Percentiles rank a stretch among this genome's conserved stretches.
phyloP scores from a whole-genome alignment of 2,329 filamentous ascomycete genomes.

The Fusarium nurragi region DNA sequence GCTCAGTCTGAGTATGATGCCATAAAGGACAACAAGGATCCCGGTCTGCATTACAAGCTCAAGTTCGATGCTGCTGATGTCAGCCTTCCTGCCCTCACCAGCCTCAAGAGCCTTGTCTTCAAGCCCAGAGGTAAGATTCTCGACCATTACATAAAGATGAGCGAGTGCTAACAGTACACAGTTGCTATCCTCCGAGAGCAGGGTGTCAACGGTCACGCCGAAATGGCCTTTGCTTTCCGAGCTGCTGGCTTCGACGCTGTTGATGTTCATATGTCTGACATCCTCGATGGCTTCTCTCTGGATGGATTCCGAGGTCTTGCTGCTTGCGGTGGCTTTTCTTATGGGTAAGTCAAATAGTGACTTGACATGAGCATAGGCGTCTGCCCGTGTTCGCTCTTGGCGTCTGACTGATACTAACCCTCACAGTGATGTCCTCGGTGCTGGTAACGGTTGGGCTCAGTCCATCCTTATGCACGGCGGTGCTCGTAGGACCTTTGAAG shows the following conservation, averaged over 20 bases:
- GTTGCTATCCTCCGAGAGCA: conserved; percentile 96
- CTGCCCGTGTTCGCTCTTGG: background rate
- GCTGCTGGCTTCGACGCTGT: conserved; percentile 90
- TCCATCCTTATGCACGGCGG: conserved; percentile 87
- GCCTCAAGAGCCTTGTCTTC: conserved; percentile 62
- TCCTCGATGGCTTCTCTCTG: conserved; percentile 81
- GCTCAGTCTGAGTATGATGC: conserved; percentile 84
- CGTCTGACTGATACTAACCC: conserved; percentile 4
- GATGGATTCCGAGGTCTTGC: conserved; percentile 87
- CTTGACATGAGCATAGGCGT: no score
- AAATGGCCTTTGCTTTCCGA: conserved; percentile 97
- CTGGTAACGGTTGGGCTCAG: conserved; percentile 97
- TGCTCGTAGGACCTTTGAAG: conserved; percentile 77
- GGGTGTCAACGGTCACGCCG: conserved; percentile 94
- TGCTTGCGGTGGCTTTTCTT: conserved; percentile 97
- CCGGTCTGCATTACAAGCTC: conserved; percentile 85
- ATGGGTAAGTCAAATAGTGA: conserved; percentile 62
- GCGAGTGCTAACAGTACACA: conserved; percentile 67
- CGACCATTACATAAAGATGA: conserved; percentile 3
- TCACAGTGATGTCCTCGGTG: conserved; percentile 73
- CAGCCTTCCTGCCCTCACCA: conserved; percentile 68
- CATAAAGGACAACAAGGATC: conserved; percentile 78
- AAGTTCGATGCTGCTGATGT: conserved; percentile 82
- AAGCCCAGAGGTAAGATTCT: conserved; percentile 57
- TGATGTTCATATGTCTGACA: conserved; percentile 97